These are phyloP conservation scores for Xylaria acuta DNA, from an alignment of 495 filamentous ascomycete genomes.

Conservation along the genomic window DNA sequence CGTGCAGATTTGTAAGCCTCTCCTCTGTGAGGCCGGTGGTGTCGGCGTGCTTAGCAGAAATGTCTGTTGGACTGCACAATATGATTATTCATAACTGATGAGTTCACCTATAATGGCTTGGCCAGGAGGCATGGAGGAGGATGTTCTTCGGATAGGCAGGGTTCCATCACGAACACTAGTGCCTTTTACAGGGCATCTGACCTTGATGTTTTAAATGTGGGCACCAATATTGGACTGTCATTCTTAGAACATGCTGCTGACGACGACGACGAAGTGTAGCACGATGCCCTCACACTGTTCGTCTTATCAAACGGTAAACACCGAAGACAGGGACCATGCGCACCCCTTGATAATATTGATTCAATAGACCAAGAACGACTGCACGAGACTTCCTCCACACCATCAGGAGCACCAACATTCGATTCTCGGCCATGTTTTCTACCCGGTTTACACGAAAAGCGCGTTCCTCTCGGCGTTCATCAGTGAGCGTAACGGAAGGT, in stretches of 20 bases:
- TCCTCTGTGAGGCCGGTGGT: not conserved
- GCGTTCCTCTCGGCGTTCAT: not conserved
- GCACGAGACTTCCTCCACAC: slow-evolving; percentile 22
- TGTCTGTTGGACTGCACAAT: slow-evolving; percentile 6
- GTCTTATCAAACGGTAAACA: not conserved
- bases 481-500: slow-evolving; percentile 7
- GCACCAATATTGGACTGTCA: not conserved
- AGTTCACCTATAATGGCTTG: not conserved
- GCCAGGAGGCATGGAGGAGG: not conserved
- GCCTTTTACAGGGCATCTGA: slow-evolving; percentile 6
- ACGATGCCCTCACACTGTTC: slow-evolving; percentile 5
- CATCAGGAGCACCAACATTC: slow-evolving; percentile 5
- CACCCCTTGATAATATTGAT: slow-evolving; percentile 25
- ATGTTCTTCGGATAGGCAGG: slow-evolving; percentile 7
- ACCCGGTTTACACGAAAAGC: not conserved
- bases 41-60: slow-evolving; percentile 6
- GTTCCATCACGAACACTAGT: slow-evolving; percentile 15
- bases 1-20: slow-evolving; percentile 17
- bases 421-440: slow-evolving; percentile 9
- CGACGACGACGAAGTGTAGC: slow-evolving; percentile 12
- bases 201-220: not conserved
- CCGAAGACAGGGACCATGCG: slow-evolving; percentile 11
- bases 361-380: slow-evolving; percentile 11
- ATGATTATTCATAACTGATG: slow-evolving; percentile 13
- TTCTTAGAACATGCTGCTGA: slow-evolving; percentile 12